Percentiles rank a stretch among this genome's conserved stretches.
phyloP scores from a whole-genome alignment of 495 filamentous ascomycete species.

The Penicillium mononematosum region DNA sequence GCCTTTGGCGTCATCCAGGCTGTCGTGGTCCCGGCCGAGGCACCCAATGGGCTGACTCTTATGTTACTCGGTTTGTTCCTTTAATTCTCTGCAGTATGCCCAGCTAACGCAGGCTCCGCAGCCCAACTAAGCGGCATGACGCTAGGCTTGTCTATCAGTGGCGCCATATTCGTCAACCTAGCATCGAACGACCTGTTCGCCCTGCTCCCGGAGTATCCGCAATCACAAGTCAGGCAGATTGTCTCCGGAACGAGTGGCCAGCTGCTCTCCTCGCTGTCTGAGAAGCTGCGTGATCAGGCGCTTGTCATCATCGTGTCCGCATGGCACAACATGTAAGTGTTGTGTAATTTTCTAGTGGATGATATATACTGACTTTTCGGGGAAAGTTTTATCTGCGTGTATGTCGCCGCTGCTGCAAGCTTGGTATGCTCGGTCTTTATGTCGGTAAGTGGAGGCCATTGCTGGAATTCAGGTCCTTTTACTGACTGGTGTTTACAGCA shows the following conservation, averaged over 20 bases:
- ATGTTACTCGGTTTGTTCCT: slow-evolving; percentile 28
- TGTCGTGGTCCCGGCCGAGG: slow-evolving; percentile 38
- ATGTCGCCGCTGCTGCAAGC: neutral
- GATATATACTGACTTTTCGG: neutral
- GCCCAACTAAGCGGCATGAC: slow-evolving; percentile 6
- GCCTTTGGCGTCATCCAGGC: slow-evolving; percentile 53
- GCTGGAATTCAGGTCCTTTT: neutral
- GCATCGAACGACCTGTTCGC: slow-evolving; percentile 26
- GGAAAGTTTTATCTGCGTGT: neutral
- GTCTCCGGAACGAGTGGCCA: slow-evolving; percentile 8
- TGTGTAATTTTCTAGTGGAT: neutral
- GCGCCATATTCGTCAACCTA: slow-evolving; percentile 54
- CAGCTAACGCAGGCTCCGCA: neutral
- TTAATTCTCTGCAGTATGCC: neutral
- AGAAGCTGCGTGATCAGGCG: neutral
- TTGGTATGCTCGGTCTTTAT: neutral
- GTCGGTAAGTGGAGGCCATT: neutral
- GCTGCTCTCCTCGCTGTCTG: neutral
- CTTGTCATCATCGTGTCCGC: slow-evolving; percentile 3
- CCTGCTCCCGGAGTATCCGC: slow-evolving; percentile 1
- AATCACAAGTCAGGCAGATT: neutral
- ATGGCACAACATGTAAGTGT: slow-evolving; percentile 4
- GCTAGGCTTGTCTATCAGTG: slow-evolving; percentile 43
- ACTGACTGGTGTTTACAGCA: neutral
- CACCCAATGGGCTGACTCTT: slow-evolving; percentile 43